phyloP scores from a whole-genome alignment of 2,329 filamentous ascomycete species.

The Colletotrichum sp. region DNA sequence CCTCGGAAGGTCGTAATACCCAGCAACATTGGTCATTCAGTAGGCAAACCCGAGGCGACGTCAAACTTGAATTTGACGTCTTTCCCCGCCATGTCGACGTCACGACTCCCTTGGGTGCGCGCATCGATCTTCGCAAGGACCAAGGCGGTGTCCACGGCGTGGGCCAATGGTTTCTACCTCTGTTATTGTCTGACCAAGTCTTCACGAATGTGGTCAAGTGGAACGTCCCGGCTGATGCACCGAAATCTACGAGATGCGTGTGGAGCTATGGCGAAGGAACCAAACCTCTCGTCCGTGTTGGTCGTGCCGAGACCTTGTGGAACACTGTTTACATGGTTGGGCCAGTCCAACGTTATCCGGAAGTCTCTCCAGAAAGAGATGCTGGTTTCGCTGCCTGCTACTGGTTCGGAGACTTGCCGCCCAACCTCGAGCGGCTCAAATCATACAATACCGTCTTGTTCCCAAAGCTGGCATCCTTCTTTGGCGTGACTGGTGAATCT shows the following conservation, averaged over 20 bases:
- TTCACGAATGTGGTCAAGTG: slow-evolving; percentile 16
- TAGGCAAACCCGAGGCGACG: slow-evolving; percentile 13
- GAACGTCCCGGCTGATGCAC: slow-evolving; percentile 13
- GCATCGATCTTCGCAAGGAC: slow-evolving; percentile 17
- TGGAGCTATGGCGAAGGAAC: slow-evolving; percentile 23
- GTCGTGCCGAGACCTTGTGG: not conserved
- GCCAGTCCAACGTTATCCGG: slow-evolving; percentile 3
- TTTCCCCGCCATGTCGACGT: slow-evolving; percentile 16
- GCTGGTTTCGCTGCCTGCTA: slow-evolving; percentile 6
- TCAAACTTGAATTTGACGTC: slow-evolving; percentile 17
- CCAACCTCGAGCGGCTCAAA: slow-evolving; percentile 10
- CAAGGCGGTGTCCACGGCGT: slow-evolving; percentile 9
- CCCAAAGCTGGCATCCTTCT: slow-evolving; percentile 9
- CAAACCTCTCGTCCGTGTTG: slow-evolving; percentile 1
- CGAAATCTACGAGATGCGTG: slow-evolving; percentile 18
- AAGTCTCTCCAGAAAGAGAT: not conserved
- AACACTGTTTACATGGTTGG: slow-evolving; percentile 24
- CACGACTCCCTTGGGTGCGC: slow-evolving; percentile 12
- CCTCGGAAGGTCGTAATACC: slow-evolving; percentile 7
- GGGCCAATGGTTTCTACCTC: slow-evolving; percentile 20
- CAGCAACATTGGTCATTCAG: slow-evolving; percentile 20
- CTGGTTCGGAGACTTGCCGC: slow-evolving; percentile 21
- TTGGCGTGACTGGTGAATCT: not conserved
- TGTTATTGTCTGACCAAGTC: not conserved
- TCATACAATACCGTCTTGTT: slow-evolving; percentile 19